These are phyloP conservation scores for Serendipita sp. DNA, from an alignment of 768 basidiomycete species.

Conservation along the genomic window DNA sequence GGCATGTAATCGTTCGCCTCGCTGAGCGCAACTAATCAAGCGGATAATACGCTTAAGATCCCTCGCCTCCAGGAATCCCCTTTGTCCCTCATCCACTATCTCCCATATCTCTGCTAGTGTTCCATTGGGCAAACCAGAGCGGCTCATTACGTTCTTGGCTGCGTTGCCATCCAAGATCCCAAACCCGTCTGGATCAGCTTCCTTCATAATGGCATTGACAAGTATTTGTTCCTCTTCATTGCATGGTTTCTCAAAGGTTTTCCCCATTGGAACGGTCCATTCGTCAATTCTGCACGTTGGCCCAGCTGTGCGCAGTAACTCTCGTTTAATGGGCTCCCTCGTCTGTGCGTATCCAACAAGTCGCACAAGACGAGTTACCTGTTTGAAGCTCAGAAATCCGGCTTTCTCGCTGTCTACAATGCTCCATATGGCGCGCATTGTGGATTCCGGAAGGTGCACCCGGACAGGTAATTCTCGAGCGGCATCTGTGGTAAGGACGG, in stretches of 20 bases:
- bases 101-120: slow-evolving; percentile 7
- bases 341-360: slow-evolving; percentile 1
- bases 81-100: slow-evolving; percentile 2
- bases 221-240: background rate
- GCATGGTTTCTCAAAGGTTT: background rate
- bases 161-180: slow-evolving; percentile 2
- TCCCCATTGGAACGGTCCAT: background rate
- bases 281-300: background rate
- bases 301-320: background rate
- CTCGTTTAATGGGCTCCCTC: background rate
- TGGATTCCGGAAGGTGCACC: background rate
- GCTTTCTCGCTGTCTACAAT: slow-evolving; percentile 5
- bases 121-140: background rate
- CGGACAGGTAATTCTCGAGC: background rate
- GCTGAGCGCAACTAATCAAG: slow-evolving; percentile 7
- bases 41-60: slow-evolving; percentile 4
- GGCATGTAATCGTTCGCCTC: slow-evolving; percentile 1
- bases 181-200: background rate
- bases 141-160: slow-evolving; percentile 1
- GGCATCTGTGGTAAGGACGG: background rate
- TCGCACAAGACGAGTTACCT: background rate
- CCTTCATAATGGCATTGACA: background rate
- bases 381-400: background rate
- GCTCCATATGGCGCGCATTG: slow-evolving; percentile 14
- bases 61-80: slow-evolving; percentile 1